Evolutionary conservation across 2,329 filamentous ascomycete species (phyloP), one percentile per base, ranked within the genome.

Genomic region (Ophiosphaerella herpotricha): DNA sequence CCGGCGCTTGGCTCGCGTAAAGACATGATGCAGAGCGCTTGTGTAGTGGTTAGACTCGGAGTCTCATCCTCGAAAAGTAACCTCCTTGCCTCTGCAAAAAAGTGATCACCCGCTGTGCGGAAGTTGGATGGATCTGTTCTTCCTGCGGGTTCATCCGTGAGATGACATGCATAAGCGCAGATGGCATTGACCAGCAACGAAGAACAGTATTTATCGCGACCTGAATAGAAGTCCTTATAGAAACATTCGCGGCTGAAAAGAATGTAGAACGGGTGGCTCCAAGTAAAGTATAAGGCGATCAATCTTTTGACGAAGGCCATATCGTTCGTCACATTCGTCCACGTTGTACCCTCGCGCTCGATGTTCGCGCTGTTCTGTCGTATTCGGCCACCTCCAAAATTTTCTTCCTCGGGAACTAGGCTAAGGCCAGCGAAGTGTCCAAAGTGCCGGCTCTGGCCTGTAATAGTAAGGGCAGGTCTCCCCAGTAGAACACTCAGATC

Each of bases 261-360:
- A 3, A 86, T 84, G 71, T 89, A 90, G 11, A 87, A 90, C 2
- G 88, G 86, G 66, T 91, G 89, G 82, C 87, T 90, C 74, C 85
- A 88, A 11, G 60, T 60, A 58, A 90, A 90, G 72, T 89, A 90
- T 29, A 89, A 75, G 0, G 82, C 78, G 44, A 89, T 72, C 8
- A 89, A 76, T 59, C 86, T 85, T 53, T 85, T 78, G 1, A 89
- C 82, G 26, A 89, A 78, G 11, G 68, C 73, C 11, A 75, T 61
- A 56, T 89, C 85, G 3, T 70, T 64, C 2, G 85, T 87, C 18
- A 89, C 78, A 34, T 63, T 76, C 1, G 86, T 88, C 87, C 86
- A 89, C 4, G 66, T 71, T 29, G 67, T 54, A 13, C 58, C 58
- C 37, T 55, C 49, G 44, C 55, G 60, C 36, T 59, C 59, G 39